Evolutionary conservation across 2,329 filamentous ascomycete species (phyloP), one percentile per base, ranked within the genome.

Genomic region (Thielaviopsis euricoi): DNA sequence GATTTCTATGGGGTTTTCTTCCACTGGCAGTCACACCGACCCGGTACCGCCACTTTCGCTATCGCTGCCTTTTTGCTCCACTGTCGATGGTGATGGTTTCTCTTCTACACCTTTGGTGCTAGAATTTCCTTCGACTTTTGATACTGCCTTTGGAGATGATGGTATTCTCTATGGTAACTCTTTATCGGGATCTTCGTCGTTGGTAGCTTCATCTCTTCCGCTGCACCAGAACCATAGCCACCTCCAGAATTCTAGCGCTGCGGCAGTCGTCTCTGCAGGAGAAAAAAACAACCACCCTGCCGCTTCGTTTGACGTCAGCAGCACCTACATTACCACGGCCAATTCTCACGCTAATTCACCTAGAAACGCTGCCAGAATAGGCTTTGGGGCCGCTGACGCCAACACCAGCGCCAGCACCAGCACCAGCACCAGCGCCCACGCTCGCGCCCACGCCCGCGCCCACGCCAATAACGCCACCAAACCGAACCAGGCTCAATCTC

Each of bases 1-100:
- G n/a, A 13, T 23, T 52, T 58, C 52, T 55, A 60, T 60, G 58
- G 52, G 58, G 21, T 37, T 60, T 33, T 60, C 58, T 43, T 60
- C 58, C 7, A 58, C 53, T 52, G 55, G 57, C 29, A 53, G 40
- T 29, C 51, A 43, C 22, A 52, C 55, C 49, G 58, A 58, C 25
- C 29, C 52, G 19, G 58, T 60, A 48, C 55, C 58, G 29, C 33
- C 55, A 22, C 52, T 55, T 13, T 52, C 26, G 26, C 40, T 57
- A 52, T 33, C 52, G 22, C 37, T 60, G 23, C 40, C 48, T 33
- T 40, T 48, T 26, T 48, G 40, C 6, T 3, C 9, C 21, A 33
- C 53, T 49, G 37, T 48, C 26, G 56, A 53, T 13, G 19, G 58
- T 55, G 57, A 58, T 19, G 56, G 55, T 29, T 52, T 60, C 29